Evolutionary conservation across 2,329 filamentous ascomycete species (phyloP).

Genomic region (Blumeria hordei): DNA sequence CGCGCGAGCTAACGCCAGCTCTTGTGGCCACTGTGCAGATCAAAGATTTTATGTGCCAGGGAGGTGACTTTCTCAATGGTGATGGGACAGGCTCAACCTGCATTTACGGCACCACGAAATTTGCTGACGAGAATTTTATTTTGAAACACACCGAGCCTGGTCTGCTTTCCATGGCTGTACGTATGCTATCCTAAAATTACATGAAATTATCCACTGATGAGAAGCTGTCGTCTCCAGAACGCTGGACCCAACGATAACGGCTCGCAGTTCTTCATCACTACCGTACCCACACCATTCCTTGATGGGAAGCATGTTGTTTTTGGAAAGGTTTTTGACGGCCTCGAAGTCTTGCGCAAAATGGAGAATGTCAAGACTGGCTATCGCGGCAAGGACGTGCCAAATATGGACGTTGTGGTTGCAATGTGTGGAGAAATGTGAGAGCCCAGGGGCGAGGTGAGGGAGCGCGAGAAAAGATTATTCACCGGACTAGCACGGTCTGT

Average conservation of each 20-base stretch:
- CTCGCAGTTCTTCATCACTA: conserved; percentile 94
- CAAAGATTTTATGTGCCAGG: conserved; percentile 92
- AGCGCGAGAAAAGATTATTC: too few relatives aligned
- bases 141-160: conserved; percentile 59
- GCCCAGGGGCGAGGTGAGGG: too few relatives aligned
- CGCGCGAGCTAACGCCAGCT: neutral
- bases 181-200: conserved; percentile 15
- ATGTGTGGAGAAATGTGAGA: conserved; percentile 86
- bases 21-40: conserved; percentile 29
- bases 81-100: conserved; percentile 73
- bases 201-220: neutral
- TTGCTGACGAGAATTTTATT: conserved; percentile 75
- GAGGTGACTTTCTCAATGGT: conserved; percentile 83
- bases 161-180: conserved; percentile 76
- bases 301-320: conserved; percentile 93
- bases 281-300: conserved; percentile 62
- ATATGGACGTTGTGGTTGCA: conserved; percentile 58
- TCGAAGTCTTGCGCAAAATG: conserved; percentile 81
- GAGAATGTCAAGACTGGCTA: conserved; percentile 69
- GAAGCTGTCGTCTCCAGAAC: conserved; percentile 31
- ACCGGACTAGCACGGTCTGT: too few relatives aligned
- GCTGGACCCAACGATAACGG: conserved; percentile 83
- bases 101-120: conserved; percentile 68
- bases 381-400: conserved; percentile 52
- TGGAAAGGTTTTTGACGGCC: conserved; percentile 67